Evolutionary conservation across 371 early-diverging fungal genomes (phyloP).

Genomic region (Mortierella sp.): DNA sequence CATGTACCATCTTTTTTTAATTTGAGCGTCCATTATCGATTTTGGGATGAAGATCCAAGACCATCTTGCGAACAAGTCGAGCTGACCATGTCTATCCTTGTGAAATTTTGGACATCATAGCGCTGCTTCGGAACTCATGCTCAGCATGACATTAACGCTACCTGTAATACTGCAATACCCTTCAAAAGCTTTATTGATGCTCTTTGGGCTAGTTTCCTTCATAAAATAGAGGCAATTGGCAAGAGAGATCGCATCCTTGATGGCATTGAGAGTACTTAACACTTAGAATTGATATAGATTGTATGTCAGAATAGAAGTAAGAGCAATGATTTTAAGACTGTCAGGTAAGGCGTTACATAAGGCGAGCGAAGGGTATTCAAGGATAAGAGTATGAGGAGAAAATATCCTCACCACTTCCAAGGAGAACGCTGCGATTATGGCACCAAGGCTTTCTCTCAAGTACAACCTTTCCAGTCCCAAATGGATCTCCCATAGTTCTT

Average conservation of each 20-base stretch:
- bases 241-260: constrained; percentile 29
- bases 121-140: neutral
- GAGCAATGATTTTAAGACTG: too few species aligned
- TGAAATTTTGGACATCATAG: neutral
- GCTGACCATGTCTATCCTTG: constrained; percentile 2
- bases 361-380: too few species aligned
- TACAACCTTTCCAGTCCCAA: too few species aligned
- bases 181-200: constrained; percentile 12
- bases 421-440: too few species aligned
- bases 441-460: too few species aligned
- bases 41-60: constrained; percentile 13
- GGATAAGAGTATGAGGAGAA: too few species aligned
- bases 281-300: neutral
- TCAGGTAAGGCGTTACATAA: too few species aligned
- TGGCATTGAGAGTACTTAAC: constrained; percentile 28
- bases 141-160: constrained; percentile 17
- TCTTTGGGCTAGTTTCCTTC: neutral
- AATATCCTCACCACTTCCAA: too few species aligned
- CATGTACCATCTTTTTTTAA: neutral
- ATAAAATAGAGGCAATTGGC: constrained; percentile 30
- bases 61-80: neutral
- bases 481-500: too few species aligned
- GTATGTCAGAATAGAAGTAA: too few species aligned
- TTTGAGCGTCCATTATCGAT: neutral
- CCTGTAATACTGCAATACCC: constrained; percentile 12